Percentiles rank a stretch among this genome's conserved stretches.
phyloP scores from a whole-genome alignment of 2,329 filamentous ascomycete species.

The Fusarium duplospermum region DNA sequence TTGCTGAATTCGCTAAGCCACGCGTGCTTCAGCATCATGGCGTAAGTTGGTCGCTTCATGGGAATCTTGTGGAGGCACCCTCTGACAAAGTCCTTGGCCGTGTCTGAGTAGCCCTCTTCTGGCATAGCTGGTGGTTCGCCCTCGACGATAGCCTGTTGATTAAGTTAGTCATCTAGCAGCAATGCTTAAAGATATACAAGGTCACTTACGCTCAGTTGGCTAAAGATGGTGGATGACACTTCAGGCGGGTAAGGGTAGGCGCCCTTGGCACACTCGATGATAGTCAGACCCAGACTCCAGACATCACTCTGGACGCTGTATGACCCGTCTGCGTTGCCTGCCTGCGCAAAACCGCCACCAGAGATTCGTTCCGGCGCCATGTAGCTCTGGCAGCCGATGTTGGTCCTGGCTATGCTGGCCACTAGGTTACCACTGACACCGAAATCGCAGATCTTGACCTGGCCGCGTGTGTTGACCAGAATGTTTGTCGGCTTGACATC shows the following conservation, averaged over 20 bases:
- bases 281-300: slow-evolving; percentile 93
- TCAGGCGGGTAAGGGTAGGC: slow-evolving; percentile 97
- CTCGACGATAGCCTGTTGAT: slow-evolving; percentile 88
- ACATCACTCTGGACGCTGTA: slow-evolving; percentile 99
- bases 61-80: slow-evolving; percentile 94
- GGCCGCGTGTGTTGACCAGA: slow-evolving; percentile 86
- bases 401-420: slow-evolving; percentile 97
- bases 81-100: slow-evolving; percentile 86
- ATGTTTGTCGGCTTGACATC: slow-evolving; percentile 99
- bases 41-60: slow-evolving; percentile 91
- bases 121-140: slow-evolving; percentile 94
- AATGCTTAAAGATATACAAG: neutral
- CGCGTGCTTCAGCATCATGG: slow-evolving; percentile 86
- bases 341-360: slow-evolving; percentile 80
- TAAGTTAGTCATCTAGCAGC: slow-evolving; percentile 16
- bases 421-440: slow-evolving; percentile 97
- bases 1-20: slow-evolving; percentile 85
- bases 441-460: slow-evolving; percentile 99
- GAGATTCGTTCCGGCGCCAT: slow-evolving; percentile 98
- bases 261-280: slow-evolving; percentile 96
- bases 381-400: slow-evolving; percentile 98
- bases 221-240: slow-evolving; percentile 98
- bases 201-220: slow-evolving; percentile 89
- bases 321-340: slow-evolving; percentile 79
- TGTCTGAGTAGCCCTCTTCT: slow-evolving; percentile 78